Evolutionary conservation across 805 yeast genomes (phyloP), one percentile per base, ranked within the genome.

Genomic region (Monosporozyma solicola): DNA sequence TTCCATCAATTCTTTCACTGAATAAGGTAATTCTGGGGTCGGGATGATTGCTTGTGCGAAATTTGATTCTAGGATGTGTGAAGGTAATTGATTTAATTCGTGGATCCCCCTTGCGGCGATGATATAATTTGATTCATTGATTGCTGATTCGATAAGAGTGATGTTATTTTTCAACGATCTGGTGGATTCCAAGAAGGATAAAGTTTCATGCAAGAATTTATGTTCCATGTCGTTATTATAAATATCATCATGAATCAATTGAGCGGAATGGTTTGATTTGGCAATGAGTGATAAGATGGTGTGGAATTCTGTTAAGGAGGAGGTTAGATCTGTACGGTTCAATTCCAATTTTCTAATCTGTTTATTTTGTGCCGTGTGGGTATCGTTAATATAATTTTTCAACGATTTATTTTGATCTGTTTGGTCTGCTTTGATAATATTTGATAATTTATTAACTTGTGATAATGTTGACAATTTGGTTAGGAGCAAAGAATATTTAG

Each of bases 31-130:
- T 53, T 88, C 95, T 10, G 85, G 74, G 0, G 95, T 82, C 0
- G 99, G 99, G 16, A 92, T 92, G 61, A 86, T 87, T 47, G 76
- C 82, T 49, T 82, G 77, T 1, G 95, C 92, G 67, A 85, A 90
- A 52, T 79, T 73, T 20, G 96, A 91, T 15, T 69, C 72, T n/a
- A 85, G 65, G 15, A 85, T 64, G 1, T 74, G 76, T 1, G 67
- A 59, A 0, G 95, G 87, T 41, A 92, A 69, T 6, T 64, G 53
- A 48, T 78, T 71, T 3, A 85, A 80, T 29, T 71, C 72, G 53
- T 69, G 62, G 4, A 90, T 84, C 16, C 89, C 78, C 51, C 72
- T 72, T 0, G 96, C 92, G 1, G 96, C 96, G n/a, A 79, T 65
- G 31, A 78, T 80, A 87, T 94, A 89, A 59, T 87, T 80, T 33